Evolutionary conservation across 495 filamentous ascomycete genomes (phyloP).

Genomic region (Venustampulla echinocandica): DNA sequence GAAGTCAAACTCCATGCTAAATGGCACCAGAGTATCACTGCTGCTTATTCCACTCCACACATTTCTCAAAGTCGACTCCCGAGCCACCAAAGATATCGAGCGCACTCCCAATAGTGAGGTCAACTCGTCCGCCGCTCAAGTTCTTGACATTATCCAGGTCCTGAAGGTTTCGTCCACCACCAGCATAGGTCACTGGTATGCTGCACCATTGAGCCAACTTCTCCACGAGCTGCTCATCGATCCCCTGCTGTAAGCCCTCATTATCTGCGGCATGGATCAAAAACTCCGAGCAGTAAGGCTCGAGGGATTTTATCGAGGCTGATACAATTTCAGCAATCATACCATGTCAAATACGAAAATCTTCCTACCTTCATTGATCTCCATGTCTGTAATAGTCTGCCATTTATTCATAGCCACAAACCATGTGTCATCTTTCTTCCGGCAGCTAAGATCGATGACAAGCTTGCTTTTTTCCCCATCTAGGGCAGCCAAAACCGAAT

Average conservation of each 20-base stretch:
- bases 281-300: constrained; percentile 91
- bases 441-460: constrained; percentile 90
- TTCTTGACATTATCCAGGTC: constrained; percentile 73
- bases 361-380: constrained; percentile 66
- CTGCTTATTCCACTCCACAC: constrained; percentile 70
- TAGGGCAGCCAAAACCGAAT: constrained; percentile 61
- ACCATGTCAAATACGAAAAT: neutral
- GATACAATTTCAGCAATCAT: neutral
- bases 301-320: constrained; percentile 73
- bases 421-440: constrained; percentile 65
- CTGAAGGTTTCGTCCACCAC: constrained; percentile 70
- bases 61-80: constrained; percentile 78
- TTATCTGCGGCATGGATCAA: constrained; percentile 98
- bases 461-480: constrained; percentile 68
- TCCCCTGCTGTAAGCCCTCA: constrained; percentile 81
- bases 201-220: constrained; percentile 74
- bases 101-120: constrained; percentile 93
- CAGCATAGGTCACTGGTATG: constrained; percentile 92
- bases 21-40: neutral
- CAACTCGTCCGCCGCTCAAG: constrained; percentile 71
- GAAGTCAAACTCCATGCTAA: too few relatives aligned
- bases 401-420: constrained; percentile 97
- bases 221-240: constrained; percentile 76
- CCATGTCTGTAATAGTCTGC: constrained; percentile 95
- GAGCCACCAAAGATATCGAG: constrained; percentile 90